These are phyloP conservation scores for Magnaporthales sp. DNA, from an alignment of 2,329 filamentous ascomycete genomes.

Conservation along the genomic window DNA sequence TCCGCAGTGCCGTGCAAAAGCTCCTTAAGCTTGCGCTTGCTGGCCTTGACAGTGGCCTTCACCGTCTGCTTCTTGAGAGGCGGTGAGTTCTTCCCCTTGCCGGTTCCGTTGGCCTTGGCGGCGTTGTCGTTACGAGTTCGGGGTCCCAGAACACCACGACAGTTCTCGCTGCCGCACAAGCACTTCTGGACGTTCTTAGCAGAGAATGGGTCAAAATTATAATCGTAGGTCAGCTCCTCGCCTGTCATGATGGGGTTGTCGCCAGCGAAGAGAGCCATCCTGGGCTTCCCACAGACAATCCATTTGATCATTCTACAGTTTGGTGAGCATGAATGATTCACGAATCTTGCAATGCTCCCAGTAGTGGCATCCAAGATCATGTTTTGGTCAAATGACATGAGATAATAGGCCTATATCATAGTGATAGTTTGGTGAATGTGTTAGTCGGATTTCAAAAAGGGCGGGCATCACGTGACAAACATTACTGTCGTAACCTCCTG, in stretches of 20 bases:
- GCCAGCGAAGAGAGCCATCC: conserved; percentile 95
- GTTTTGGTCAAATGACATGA: conserved; percentile 98
- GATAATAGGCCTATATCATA: conserved; percentile 72
- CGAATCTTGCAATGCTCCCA: conserved; percentile 92
- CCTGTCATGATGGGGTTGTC: conserved; percentile 86
- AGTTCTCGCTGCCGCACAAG: conserved; percentile 54
- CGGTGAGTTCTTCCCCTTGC: not conserved
- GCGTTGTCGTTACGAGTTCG: conserved; percentile 48
- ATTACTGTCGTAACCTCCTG: not conserved
- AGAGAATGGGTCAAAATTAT: conserved; percentile 63
- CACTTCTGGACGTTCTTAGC: conserved; percentile 61
- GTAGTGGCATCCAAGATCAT: conserved; percentile 98
- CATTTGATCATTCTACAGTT: conserved; percentile 98
- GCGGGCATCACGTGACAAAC: not conserved
- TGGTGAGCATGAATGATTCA: conserved; percentile 94
- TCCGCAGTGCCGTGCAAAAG: conserved; percentile 32
- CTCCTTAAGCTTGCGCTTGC: conserved; percentile 50
- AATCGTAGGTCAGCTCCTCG: conserved; percentile 93
- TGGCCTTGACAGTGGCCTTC: conserved; percentile 33
- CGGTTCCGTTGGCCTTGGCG: conserved; percentile 31
- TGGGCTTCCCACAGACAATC: conserved; percentile 86
- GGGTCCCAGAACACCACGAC: conserved; percentile 55
- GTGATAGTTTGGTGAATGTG: not conserved
- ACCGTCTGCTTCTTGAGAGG: conserved; percentile 7
- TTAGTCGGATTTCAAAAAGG: not conserved